Evolutionary conservation across 495 filamentous ascomycete species (phyloP).

Genomic region (Aspergillus olivimuriae): DNA sequence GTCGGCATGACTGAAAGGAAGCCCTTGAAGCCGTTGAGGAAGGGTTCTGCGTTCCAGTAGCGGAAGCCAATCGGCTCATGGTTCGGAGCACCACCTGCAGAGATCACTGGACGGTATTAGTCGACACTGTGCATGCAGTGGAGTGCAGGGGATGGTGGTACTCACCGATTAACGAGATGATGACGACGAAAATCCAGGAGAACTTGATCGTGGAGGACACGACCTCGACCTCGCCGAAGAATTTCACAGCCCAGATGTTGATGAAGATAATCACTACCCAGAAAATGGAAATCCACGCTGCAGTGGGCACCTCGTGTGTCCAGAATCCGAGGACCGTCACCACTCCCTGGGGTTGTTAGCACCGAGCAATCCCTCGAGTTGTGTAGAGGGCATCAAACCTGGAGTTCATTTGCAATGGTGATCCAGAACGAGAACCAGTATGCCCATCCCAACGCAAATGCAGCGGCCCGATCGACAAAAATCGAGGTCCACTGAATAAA

Average conservation of each 20-base stretch:
- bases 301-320: conserved; percentile 35
- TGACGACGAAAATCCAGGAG: conserved; percentile 36
- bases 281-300: conserved; percentile 44
- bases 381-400: conserved; percentile 10
- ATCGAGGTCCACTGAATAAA: conserved; percentile 41
- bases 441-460: conserved; percentile 47
- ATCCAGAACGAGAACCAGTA: conserved; percentile 41
- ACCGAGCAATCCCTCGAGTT: background rate
- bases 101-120: conserved; percentile 35
- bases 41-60: conserved; percentile 61
- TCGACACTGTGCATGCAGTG: no score
- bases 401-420: conserved; percentile 42
- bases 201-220: conserved; percentile 44
- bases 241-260: conserved; percentile 39
- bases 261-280: conserved; percentile 36
- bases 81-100: conserved; percentile 50
- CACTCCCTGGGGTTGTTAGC: conserved; percentile 38
- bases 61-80: conserved; percentile 49
- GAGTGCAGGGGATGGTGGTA: background rate
- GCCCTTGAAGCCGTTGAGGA: conserved; percentile 63
- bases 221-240: conserved; percentile 53
- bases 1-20: conserved; percentile 60
- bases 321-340: conserved; percentile 56
- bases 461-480: conserved; percentile 42
- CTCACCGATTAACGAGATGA: conserved; percentile 26